These are phyloP conservation scores for Daldinia vernicosa DNA, from an alignment of 495 filamentous ascomycete genomes.

Conservation along the genomic window DNA sequence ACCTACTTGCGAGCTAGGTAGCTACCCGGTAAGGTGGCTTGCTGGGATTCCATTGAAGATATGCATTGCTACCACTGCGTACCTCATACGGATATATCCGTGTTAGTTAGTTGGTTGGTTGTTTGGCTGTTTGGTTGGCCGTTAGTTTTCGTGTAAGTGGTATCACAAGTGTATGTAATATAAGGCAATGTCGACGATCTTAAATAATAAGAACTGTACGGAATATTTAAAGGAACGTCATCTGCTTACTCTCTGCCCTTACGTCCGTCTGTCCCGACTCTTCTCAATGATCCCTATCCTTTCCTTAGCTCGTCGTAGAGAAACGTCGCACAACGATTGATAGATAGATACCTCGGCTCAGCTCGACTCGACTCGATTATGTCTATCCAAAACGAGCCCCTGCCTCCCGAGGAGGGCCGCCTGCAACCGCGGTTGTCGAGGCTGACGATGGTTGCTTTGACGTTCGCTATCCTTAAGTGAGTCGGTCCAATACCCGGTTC, in stretches of 20 bases:
- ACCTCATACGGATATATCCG: too few species aligned
- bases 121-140: not conserved
- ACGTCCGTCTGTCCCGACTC: not conserved
- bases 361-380: conserved; percentile 12
- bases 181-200: too few species aligned
- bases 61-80: too few species aligned
- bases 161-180: too few species aligned
- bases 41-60: too few species aligned
- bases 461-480: conserved; percentile 51
- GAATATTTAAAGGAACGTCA: too few species aligned
- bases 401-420: conserved; percentile 37
- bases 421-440: conserved; percentile 45
- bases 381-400: conserved; percentile 10
- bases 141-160: not conserved
- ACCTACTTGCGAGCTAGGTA: too few species aligned
- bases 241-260: not conserved
- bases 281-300: not conserved
- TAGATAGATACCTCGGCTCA: not conserved
- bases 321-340: conserved; percentile 4
- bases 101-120: not conserved
- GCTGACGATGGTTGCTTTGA: conserved; percentile 48
- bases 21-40: too few species aligned
- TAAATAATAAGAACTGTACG: too few species aligned
- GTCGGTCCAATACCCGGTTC: not conserved
- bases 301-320: not conserved